Percentiles rank a stretch among this genome's conserved stretches.
These are phyloP conservation scores for Thelonectria blattea DNA, from an alignment of 2,329 filamentous ascomycete species.

Conservation along the genomic window DNA sequence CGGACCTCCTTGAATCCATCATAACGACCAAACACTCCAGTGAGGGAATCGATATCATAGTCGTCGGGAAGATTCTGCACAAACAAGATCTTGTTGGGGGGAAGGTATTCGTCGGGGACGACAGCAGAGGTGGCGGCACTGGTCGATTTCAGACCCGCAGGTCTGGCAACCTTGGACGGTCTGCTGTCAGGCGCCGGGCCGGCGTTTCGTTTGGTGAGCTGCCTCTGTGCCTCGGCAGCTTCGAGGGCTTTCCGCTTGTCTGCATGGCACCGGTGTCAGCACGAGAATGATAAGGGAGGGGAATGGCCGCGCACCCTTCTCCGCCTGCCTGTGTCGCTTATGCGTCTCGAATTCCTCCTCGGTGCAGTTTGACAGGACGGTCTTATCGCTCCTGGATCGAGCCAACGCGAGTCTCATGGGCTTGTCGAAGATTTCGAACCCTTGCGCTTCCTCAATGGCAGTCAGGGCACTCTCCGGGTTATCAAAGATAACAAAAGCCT, in stretches of 20 bases:
- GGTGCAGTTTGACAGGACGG: conserved; percentile 74
- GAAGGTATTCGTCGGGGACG: conserved; percentile 96
- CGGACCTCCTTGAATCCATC: conserved; percentile 94
- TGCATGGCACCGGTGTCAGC: conserved; percentile 37
- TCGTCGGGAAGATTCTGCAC: conserved; percentile 90
- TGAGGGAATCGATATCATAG: conserved; percentile 80
- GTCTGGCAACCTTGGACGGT: conserved; percentile 68
- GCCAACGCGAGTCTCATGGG: conserved; percentile 86
- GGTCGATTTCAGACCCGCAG: conserved; percentile 75
- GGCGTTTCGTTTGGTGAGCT: conserved; percentile 71
- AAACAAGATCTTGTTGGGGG: conserved; percentile 96
- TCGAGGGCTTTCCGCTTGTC: conserved; percentile 82
- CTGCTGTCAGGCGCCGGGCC: conserved; percentile 58
- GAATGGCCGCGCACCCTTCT: conserved; percentile 72
- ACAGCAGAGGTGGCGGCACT: conserved; percentile 71
- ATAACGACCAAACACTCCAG: conserved; percentile 83
- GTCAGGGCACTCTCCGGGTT: conserved; percentile 76
- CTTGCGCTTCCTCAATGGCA: conserved; percentile 88
- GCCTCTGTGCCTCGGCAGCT: conserved; percentile 78
- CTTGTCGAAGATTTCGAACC: conserved; percentile 92
- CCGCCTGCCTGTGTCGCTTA: conserved; percentile 81
- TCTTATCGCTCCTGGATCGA: conserved; percentile 84
- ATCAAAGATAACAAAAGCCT: conserved; percentile 94
- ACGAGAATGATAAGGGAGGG: not conserved
- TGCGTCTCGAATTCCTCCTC: conserved; percentile 86